Conservation (phyloP, 192 early-diverging fungal species). For the Mortierella antarctica region DNA sequence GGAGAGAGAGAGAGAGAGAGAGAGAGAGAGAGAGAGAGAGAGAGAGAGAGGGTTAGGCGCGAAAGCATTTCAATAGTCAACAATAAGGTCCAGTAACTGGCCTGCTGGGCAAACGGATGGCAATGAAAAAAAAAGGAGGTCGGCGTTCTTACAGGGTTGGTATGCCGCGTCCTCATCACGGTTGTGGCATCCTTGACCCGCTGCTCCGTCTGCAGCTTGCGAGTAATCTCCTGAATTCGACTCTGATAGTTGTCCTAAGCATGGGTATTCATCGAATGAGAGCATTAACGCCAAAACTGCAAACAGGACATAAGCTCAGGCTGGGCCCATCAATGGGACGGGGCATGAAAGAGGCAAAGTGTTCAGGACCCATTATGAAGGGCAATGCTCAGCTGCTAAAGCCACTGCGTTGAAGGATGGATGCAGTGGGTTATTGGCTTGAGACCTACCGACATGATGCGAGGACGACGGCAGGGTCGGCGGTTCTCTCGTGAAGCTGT, state of each 20-base stretch:
- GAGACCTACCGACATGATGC: too few relatives aligned
- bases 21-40: slow-evolving; percentile 1
- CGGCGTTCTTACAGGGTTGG: slow-evolving; percentile 61
- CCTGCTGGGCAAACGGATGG: neutral
- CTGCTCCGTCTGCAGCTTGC: slow-evolving; percentile 79
- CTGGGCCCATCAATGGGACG: neutral
- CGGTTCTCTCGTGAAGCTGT: too few relatives aligned
- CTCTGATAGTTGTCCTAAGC: slow-evolving; percentile 54
- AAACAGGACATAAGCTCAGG: neutral
- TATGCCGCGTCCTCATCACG: slow-evolving; percentile 75
- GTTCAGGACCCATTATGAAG: too few relatives aligned
- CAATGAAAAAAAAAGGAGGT: neutral
- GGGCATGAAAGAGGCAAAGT: neutral
- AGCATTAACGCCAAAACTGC: neutral
- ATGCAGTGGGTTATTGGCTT: too few relatives aligned
- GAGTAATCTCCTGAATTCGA: slow-evolving; percentile 75
- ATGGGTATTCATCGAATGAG: neutral
- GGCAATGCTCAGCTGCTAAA: too few relatives aligned
- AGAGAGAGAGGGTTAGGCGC: neutral
- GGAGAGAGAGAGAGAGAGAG: neutral
- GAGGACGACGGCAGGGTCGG: too few relatives aligned
- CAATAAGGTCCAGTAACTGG: neutral
- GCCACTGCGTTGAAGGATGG: too few relatives aligned
- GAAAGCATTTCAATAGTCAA: neutral
- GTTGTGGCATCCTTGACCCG: slow-evolving; percentile 79